Base-by-base conservation (phyloP, 192 early-diverging fungal species). In the Gigaspora rosea region DNA sequence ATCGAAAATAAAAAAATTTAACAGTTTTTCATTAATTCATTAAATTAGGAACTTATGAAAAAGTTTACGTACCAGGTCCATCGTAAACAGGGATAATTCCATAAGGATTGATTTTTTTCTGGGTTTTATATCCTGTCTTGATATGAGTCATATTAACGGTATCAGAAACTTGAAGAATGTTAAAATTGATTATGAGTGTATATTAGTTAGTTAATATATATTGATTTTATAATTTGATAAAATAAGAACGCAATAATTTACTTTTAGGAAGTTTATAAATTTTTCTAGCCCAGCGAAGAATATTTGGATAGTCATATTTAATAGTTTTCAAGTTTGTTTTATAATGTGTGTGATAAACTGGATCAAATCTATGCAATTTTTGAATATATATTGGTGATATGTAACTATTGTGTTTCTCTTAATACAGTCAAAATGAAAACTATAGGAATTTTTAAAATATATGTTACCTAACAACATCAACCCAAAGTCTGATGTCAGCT, bases 141-240 rank as follows among this genome's bases (percentile, higher is more conserved):
- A 98, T 98, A 81, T 99, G 97, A 65, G 91, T 86, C 93, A 98
- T 93, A 83, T 97, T 91, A 51, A 98, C 92, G 3, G 97, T 97
- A 27, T 92, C 91, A 7, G 82, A 83, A 74, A 97, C 83, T 75
- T 68, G 15, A 22, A 61, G 16, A 49, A 74, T 20, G 35, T 46
- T 51, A 16, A 22, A 41, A 20, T 18, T 15, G 56, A n/a, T 47
- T 71, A 20, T 9, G 27, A 11, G 11, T 61, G 52, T 50, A 67
- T 7, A 35, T 10, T 62, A 48, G 47, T 58, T 10, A 62, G 27
- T 27, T 27, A 1, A 27, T 27, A 27, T 0, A 54, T 33, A 75
- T 49, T 10, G 5, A 62, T 75, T 27, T 0, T 27, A 27, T 59
- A 35, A n/a, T 18, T 41, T 18, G 18, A 4, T 16, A 65, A 32